Evolutionary conservation across 495 filamentous ascomycete genomes (phyloP).

Genomic region (Parathielavia hyrcaniae): DNA sequence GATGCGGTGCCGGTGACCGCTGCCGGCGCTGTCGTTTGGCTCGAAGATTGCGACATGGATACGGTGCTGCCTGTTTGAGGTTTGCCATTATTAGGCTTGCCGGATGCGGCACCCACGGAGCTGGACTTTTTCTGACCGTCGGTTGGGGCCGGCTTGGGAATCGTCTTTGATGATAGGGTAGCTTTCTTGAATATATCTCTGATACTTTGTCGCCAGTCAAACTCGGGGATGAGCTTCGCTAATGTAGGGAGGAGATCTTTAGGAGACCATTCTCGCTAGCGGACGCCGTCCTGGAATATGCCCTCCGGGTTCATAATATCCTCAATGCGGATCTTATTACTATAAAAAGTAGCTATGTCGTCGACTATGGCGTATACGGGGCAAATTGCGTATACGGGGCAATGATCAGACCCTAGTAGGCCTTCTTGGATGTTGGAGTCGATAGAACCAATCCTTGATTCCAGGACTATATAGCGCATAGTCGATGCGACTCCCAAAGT

Average conservation of each 20-base stretch:
- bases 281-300: slow-evolving; percentile 64
- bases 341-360: slow-evolving; percentile 47
- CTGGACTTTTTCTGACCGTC: background rate
- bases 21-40: background rate
- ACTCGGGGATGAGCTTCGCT: slow-evolving; percentile 79
- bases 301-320: slow-evolving; percentile 79
- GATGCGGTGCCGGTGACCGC: background rate
- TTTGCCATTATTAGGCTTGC: background rate
- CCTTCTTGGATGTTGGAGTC: slow-evolving; percentile 95
- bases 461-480: slow-evolving; percentile 77
- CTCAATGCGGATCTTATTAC: slow-evolving; percentile 47
- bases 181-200: slow-evolving; percentile 78
- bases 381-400: too few relatives aligned
- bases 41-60: slow-evolving; percentile 9
- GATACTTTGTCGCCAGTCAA: slow-evolving; percentile 74
- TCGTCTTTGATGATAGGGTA: slow-evolving; percentile 11
- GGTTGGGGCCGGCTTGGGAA: slow-evolving; percentile 6
- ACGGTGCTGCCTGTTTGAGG: background rate
- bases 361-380: slow-evolving; percentile 54
- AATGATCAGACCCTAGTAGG: slow-evolving; percentile 92
- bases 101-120: background rate
- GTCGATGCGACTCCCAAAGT: slow-evolving; percentile 86
- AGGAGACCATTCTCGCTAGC: slow-evolving; percentile 58
- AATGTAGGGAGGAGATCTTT: slow-evolving; percentile 65
- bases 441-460: slow-evolving; percentile 77